phyloP scores from a whole-genome alignment of 1,284 basidiomycete genomes.

The Wolfiporia cocos region DNA sequence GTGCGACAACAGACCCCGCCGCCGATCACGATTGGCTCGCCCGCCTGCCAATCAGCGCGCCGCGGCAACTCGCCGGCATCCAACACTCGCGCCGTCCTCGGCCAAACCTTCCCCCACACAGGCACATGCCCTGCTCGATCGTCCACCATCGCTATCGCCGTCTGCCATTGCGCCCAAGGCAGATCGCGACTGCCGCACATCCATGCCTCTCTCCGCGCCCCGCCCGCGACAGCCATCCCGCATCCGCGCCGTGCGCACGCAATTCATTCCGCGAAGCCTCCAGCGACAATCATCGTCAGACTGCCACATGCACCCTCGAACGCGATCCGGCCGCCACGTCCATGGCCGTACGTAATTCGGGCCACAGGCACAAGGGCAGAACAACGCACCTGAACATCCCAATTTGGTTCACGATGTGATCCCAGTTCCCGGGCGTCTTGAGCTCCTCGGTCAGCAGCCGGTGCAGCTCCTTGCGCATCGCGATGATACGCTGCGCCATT shows the following conservation, averaged over 20 bases:
- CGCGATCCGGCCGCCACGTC: slow-evolving; percentile 3
- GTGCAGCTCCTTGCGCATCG: slow-evolving; percentile 82
- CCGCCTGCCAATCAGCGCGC: slow-evolving; percentile 12
- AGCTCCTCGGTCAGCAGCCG: slow-evolving; percentile 76
- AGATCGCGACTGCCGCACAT: too few species aligned
- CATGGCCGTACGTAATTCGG: not conserved
- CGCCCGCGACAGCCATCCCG: too few species aligned
- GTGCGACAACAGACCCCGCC: too few species aligned
- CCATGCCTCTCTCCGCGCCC: too few species aligned
- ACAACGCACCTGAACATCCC: slow-evolving; percentile 82
- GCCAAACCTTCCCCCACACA: not conserved
- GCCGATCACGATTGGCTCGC: slow-evolving; percentile 11
- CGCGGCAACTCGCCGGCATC: slow-evolving; percentile 7
- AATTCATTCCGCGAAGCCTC: too few species aligned
- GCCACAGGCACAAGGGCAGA: too few species aligned
- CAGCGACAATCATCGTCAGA: too few species aligned
- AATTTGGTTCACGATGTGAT: slow-evolving; percentile 87
- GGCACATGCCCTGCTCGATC: not conserved
- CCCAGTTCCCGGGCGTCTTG: slow-evolving; percentile 91
- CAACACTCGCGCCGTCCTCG: not conserved
- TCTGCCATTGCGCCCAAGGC: too few species aligned
- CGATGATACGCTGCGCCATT: slow-evolving; percentile 90
- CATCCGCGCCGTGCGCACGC: too few species aligned
- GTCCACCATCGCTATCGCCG: too few species aligned
- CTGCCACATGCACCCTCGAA: too few species aligned